phyloP scores from a whole-genome alignment of 805 yeast species.

The Lipomyces anomalus region DNA sequence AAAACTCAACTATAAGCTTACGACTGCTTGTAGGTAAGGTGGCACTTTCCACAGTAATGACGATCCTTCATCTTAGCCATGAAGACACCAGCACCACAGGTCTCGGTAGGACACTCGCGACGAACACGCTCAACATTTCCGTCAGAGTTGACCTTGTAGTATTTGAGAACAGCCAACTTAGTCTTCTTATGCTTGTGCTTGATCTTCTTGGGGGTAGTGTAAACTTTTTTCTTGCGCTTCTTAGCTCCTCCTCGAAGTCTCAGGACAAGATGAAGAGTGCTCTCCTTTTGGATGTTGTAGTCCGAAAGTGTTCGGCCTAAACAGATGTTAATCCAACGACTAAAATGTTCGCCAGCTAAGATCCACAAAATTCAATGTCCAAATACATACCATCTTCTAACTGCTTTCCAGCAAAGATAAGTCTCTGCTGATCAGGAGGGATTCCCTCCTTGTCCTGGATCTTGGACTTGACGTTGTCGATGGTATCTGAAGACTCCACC shows the following conservation, averaged over 20 bases:
- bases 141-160: conserved; percentile 98
- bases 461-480: conserved; percentile 94
- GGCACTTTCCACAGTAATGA: conserved; percentile 99
- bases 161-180: conserved; percentile 97
- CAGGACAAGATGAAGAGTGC: conserved; percentile 90
- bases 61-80: conserved; percentile 99
- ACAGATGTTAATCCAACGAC: conserved; percentile 40
- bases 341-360: conserved; percentile 27
- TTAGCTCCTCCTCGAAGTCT: conserved; percentile 99
- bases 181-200: conserved; percentile 99
- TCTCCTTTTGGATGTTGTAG: conserved; percentile 98
- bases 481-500: conserved; percentile 96
- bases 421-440: conserved; percentile 97
- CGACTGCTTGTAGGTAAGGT: conserved; percentile 61
- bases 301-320: conserved; percentile 87
- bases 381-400: conserved; percentile 48
- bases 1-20: conserved; percentile 1
- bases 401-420: conserved; percentile 96
- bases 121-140: conserved; percentile 98
- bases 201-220: conserved; percentile 99
- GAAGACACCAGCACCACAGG: conserved; percentile 99
- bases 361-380: not conserved
- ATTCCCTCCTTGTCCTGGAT: conserved; percentile 97
- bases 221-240: conserved; percentile 99
- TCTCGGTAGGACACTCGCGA: conserved; percentile 90